Evolutionary conservation across 202 grass and related monocot genomes (phyloP).

Genomic region (Cymbopogon flexuosus): DNA sequence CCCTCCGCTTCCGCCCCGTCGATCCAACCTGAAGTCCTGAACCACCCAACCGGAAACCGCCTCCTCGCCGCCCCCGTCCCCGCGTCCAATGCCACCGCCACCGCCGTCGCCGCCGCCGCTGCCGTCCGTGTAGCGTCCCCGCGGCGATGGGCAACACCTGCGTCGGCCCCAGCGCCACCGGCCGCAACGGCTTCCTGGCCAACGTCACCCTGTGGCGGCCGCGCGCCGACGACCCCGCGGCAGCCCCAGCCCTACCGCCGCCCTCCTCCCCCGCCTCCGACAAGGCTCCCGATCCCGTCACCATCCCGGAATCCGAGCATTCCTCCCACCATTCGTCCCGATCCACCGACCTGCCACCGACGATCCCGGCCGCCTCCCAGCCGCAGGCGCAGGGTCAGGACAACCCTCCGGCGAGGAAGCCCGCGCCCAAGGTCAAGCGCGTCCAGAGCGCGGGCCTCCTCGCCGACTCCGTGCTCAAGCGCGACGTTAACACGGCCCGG

Average conservation of each 20-base stretch:
- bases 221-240: constrained; percentile 6
- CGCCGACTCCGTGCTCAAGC: constrained; percentile 72
- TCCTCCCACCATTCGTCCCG: constrained; percentile 31
- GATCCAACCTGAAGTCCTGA: constrained; percentile 35
- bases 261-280: constrained; percentile 41
- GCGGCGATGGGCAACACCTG: constrained; percentile 87
- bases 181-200: constrained; percentile 57
- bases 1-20: neutral
- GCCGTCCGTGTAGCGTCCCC: constrained; percentile 40
- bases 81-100: constrained; percentile 45
- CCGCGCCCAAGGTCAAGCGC: constrained; percentile 61
- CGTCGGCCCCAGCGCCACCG: constrained; percentile 56
- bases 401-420: constrained; percentile 38
- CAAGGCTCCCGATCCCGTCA: constrained; percentile 66
- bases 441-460: constrained; percentile 71
- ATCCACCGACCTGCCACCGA: constrained; percentile 13
- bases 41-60: constrained; percentile 35
- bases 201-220: constrained; percentile 50
- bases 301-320: constrained; percentile 50
- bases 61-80: constrained; percentile 31
- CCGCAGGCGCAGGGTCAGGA: neutral
- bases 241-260: constrained; percentile 21
- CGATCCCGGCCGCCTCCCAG: neutral
- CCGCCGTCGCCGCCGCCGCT: constrained; percentile 21
- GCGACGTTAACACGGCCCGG: constrained; percentile 74